Base-by-base conservation (phyloP, 129 eudicot genomes). In the carrot (Daucus carota) region DNA sequence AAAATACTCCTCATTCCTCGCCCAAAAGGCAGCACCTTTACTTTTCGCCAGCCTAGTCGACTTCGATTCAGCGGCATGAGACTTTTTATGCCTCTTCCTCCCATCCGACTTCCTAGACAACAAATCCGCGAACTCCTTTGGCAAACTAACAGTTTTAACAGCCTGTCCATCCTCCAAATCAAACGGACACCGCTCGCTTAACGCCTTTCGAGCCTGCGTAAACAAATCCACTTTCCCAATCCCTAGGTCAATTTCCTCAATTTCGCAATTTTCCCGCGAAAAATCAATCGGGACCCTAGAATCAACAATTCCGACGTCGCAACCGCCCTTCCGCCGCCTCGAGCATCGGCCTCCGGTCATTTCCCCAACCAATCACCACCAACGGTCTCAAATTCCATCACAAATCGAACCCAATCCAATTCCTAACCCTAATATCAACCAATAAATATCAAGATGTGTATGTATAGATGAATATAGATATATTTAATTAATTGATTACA, bases 1-100 rank as follows among this genome's bases (percentile, higher is more conserved):
- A 36, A 95, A 95, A 77, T 92, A 95, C 66, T 88, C 99, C 86
- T 95, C 99, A 6, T 88, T 86, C 65, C 87, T 88, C 69, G 68
- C 47, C 99, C 99, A 95, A 79, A 95, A 65, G 75, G 66, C 83
- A 1, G 71, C 16, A 47, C 87, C 84, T n/a, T 82, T 77, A 46
- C 72, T 43, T 89, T 81, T 88, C 73, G 87, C 89, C n/a, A 70
- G 32, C 43, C 82, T 68, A 22, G 77, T 73, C 32, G 89, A 81
- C 81, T 83, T 79, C 9, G 85, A 63, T 52, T 92, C 44, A 26
- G 90, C 93, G n/a, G 83, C 48, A 80, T 92, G 92, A 3, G 85
- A 80, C 92, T 86, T 89, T 95, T 88, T 95, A 52, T 90, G 97
- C 79, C 92, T 79, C 80, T 86, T 91, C 67, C 89, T 78, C 69